Base-by-base conservation (phyloP, 2,329 filamentous ascomycete species). In the Pezicula radicicola region DNA sequence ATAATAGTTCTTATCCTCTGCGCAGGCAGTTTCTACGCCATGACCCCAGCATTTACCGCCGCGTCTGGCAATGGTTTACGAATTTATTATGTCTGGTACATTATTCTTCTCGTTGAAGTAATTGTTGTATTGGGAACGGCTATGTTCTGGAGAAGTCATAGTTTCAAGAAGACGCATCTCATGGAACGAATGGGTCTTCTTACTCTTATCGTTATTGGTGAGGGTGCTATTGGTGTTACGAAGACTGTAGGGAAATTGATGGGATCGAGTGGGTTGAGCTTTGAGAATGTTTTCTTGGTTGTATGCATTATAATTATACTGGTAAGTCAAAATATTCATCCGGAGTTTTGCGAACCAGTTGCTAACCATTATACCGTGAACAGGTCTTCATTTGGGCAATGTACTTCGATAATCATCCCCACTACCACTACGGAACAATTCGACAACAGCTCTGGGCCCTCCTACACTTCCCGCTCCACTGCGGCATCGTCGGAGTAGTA, bases 161-260 rank as follows among this genome's bases (percentile, higher is more conserved):
- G 76, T 48, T 80, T 83, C 62, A 77, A 81, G 63, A 71, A 79
- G 52, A 82, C 77, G 2, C 77, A 81, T 63, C 66, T 83, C 36
- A 78, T 79, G 57, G 76, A 80, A 58, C 72, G 80, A 30, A 77
- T 83, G 75, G 76, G 77, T 13, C 66, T 83, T 10, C 69, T 82
- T 35, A 83, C 79, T 0, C 69, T 83, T 44, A 81, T 83, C 49
- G 79, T 83, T 46, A 78, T 83, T 56, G 79, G 80, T 2, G 79
- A 82, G 58, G 78, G 78, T 21, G 77, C 79, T 15, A 82, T 82
- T 53, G 75, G 75, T 9, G 70, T 79, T n/a, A 76, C 79, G 37
- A 75, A 73, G 60, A 74, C 70, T 6, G 53, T 67, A 15, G 57
- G 58, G 8, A 55, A 62, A 2, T 33, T 57, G 12, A 55, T 40